Base-by-base conservation (phyloP, 1,284 basidiomycete genomes). In the Leucoagaricus sp. region DNA sequence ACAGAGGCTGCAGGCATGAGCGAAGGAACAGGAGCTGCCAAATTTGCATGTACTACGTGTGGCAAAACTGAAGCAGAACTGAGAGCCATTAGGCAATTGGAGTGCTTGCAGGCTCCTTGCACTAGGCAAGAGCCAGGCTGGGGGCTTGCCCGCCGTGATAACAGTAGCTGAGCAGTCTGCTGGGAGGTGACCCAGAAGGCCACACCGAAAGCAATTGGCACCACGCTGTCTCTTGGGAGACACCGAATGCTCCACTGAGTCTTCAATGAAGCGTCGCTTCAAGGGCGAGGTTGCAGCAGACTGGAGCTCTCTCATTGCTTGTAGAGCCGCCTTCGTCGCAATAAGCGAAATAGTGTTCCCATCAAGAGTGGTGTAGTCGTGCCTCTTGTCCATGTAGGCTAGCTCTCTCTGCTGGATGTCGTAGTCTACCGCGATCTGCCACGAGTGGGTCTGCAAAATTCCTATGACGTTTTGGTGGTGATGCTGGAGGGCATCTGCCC, bases 231-330 rank as follows among this genome's bases (percentile, higher is more conserved):
- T n/a, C n/a, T n/a, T n/a, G n/a, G n/a, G n/a, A n/a, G 67, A 45
- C 68, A 72, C 26, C 67, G 65, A 69, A 72, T 70, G 63, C 68
- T 70, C 12, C 21, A 7, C n/a, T 17, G 38, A 17, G 12, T 41
- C 38, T 19, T 41, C 38, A 17, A 19, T 41, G n/a, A 41, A 2
- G 5, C 38, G 6, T 12, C n/a, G n/a, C 8, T 41, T 41, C n/a
- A 5, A 19, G 12, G 38, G 2, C 8, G 12, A 19, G 38, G n/a
- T 2, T 41, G 38, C 1, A 8, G 7, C 13, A n/a, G 7, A 2
- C 8, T 7, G n/a, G n/a, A n/a, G n/a, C n/a, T n/a, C n/a, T n/a
- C n/a, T n/a, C n/a, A n/a, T n/a, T n/a, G n/a, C n/a, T 13, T 41
- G 38, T 19, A 41, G 12, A 1, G n/a, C 8, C 8, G 8, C 8